Evolutionary conservation across 2,329 filamentous ascomycete species (phyloP).

Genomic region (Penicillium sp.): DNA sequence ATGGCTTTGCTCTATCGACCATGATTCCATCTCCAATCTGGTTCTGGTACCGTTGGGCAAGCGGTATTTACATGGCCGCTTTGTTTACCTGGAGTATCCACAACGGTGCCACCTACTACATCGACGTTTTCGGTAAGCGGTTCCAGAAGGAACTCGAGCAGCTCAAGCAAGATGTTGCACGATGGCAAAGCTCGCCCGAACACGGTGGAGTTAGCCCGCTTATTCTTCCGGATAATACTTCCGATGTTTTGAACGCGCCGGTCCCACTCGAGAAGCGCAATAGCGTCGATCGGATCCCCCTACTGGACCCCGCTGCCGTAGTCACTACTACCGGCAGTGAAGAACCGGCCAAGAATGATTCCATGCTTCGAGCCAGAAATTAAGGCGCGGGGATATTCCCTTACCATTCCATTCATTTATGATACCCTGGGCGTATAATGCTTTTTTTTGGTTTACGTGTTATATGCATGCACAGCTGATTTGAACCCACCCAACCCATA

Average conservation of each 20-base stretch:
- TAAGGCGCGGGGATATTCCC: constrained; percentile 17
- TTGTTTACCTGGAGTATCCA: constrained; percentile 97
- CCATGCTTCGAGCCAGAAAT: constrained; percentile 30
- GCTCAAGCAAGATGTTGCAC: constrained; percentile 84
- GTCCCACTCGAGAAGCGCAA: constrained; percentile 23
- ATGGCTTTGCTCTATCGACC: constrained; percentile 83
- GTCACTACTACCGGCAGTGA: constrained; percentile 29
- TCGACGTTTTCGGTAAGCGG: constrained; percentile 93
- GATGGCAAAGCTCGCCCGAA: constrained; percentile 69
- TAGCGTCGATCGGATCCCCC: constrained; percentile 41
- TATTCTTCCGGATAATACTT: constrained; percentile 30
- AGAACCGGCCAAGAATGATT: constrained; percentile 13
- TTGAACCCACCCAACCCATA: background rate
- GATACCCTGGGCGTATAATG: constrained; percentile 19
- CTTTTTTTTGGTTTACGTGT: background rate
- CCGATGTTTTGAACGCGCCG: constrained; percentile 22
- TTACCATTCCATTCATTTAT: constrained; percentile 14
- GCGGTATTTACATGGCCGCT: constrained; percentile 72
- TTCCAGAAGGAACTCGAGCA: constrained; percentile 96
- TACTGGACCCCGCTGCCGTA: constrained; percentile 35
- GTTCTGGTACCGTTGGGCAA: constrained; percentile 87
- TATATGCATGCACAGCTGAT: background rate
- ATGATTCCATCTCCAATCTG: constrained; percentile 94
- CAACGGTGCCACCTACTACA: constrained; percentile 97
- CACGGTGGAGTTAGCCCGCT: constrained; percentile 35